A percentile compares a stretch with the other conserved stretches of the same genome.
Conservation (phyloP, 805 yeast genomes). For the Sugiyamaella mastotermitis region DNA sequence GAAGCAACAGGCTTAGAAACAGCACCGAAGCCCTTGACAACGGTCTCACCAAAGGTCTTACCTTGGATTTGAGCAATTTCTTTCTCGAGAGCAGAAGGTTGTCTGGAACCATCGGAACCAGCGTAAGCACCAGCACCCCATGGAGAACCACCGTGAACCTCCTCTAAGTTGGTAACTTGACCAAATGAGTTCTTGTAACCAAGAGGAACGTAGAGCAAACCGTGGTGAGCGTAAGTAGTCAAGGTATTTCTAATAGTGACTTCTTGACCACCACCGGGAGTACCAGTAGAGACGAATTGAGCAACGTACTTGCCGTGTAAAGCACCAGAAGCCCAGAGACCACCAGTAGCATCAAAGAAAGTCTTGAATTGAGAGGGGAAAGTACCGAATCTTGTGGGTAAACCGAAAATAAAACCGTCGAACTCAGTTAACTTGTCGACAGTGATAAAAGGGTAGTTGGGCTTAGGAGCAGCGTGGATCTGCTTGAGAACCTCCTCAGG, state of each 20-base stretch:
- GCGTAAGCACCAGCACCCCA: constrained; percentile 88
- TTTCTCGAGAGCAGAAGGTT: constrained; percentile 57
- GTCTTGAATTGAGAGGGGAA: constrained; percentile 70
- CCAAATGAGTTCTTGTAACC: constrained; percentile 61
- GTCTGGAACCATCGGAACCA: constrained; percentile 69
- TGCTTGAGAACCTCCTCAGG: constrained; percentile 47
- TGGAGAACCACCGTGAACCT: constrained; percentile 77
- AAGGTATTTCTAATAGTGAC: constrained; percentile 52
- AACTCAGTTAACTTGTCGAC: constrained; percentile 47
- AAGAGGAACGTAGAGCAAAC: constrained; percentile 69
- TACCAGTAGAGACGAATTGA: constrained; percentile 62
- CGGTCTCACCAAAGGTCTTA: constrained; percentile 47
- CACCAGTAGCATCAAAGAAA: constrained; percentile 75
- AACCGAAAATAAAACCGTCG: constrained; percentile 71
- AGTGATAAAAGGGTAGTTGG: constrained; percentile 49
- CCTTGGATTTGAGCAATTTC: constrained; percentile 68
- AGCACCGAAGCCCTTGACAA: constrained; percentile 18
- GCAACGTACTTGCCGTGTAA: constrained; percentile 71
- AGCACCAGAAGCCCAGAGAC: constrained; percentile 66
- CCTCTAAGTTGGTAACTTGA: constrained; percentile 50
- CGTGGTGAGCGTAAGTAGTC: constrained; percentile 65
- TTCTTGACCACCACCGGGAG: constrained; percentile 79
- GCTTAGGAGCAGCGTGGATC: constrained; percentile 50
- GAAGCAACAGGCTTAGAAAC: constrained; percentile 28
- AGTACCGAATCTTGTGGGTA: constrained; percentile 76